Conservation (phyloP, 306 rosid genomes). For the Cucumis hystrix region DNA sequence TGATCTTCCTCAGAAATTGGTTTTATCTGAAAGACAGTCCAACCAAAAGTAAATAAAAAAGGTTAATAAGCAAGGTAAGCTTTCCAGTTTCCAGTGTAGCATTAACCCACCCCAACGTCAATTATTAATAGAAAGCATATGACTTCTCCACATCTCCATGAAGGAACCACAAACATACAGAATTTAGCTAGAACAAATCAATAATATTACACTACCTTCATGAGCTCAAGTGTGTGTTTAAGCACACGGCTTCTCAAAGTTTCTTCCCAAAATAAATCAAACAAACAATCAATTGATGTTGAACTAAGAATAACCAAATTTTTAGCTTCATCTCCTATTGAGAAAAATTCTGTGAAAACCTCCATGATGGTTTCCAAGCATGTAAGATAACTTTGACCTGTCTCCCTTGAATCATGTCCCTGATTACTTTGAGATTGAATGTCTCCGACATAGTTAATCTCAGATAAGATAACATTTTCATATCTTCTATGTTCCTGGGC, state of each 20-base stretch:
- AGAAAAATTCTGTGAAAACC: constrained; percentile 48
- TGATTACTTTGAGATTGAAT: constrained; percentile 20
- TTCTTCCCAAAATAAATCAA: constrained; percentile 90
- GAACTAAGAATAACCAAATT: constrained; percentile 47
- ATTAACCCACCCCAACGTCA: neutral
- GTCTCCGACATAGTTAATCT: constrained; percentile 19
- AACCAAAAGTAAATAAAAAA: neutral
- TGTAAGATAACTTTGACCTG: constrained; percentile 33
- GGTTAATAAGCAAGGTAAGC: neutral
- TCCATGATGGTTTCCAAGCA: constrained; percentile 59
- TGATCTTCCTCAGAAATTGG: constrained; percentile 64
- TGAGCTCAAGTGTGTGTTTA: constrained; percentile 64
- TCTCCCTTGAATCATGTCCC: constrained; percentile 19
- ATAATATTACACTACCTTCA: constrained; percentile 47
- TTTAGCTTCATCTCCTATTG: constrained; percentile 56
- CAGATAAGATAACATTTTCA: constrained; percentile 22
- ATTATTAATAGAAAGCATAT: neutral
- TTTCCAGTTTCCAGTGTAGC: neutral
- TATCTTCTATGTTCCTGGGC: constrained; percentile 59
- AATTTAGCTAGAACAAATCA: neutral
- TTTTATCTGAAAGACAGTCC: constrained; percentile 31
- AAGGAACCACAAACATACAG: neutral
- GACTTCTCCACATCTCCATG: neutral
- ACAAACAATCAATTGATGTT: constrained; percentile 57
- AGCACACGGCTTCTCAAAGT: constrained; percentile 64